A percentile compares a stretch with the other conserved stretches of the same genome.
Conservation (phyloP, 495 filamentous ascomycete species). For the Cercophora sp. region DNA sequence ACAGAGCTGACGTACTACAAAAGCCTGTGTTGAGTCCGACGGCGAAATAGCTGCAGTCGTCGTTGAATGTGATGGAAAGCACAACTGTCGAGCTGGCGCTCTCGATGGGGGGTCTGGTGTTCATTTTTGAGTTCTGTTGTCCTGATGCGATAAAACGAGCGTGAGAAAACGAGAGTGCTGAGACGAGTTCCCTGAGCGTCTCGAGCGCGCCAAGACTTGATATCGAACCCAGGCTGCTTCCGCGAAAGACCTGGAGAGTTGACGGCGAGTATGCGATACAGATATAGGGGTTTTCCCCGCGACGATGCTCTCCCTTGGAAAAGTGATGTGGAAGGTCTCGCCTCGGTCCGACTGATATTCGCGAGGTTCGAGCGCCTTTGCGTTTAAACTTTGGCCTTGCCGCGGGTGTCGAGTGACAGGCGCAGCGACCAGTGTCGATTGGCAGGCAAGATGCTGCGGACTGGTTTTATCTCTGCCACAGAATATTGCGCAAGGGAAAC, state of each 20-base stretch:
- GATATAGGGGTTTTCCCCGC: too few relatives aligned
- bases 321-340: not conserved
- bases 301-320: not conserved
- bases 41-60: slow-evolving; percentile 81
- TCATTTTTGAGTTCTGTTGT: slow-evolving; percentile 57
- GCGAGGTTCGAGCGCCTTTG: too few relatives aligned
- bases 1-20: slow-evolving; percentile 58
- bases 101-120: slow-evolving; percentile 83
- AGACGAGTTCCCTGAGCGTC: too few relatives aligned
- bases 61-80: slow-evolving; percentile 82
- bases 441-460: too few relatives aligned
- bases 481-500: not conserved
- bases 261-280: not conserved
- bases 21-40: slow-evolving; percentile 86
- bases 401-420: too few relatives aligned
- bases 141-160: not conserved
- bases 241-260: not conserved
- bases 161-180: not conserved
- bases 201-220: too few relatives aligned
- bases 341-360: too few relatives aligned
- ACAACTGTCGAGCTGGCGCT: slow-evolving; percentile 68
- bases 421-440: too few relatives aligned
- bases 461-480: too few relatives aligned
- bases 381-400: too few relatives aligned
- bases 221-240: too few relatives aligned